phyloP scores from a whole-genome alignment of 1,284 basidiomycete genomes.

The Irpex sp. region DNA sequence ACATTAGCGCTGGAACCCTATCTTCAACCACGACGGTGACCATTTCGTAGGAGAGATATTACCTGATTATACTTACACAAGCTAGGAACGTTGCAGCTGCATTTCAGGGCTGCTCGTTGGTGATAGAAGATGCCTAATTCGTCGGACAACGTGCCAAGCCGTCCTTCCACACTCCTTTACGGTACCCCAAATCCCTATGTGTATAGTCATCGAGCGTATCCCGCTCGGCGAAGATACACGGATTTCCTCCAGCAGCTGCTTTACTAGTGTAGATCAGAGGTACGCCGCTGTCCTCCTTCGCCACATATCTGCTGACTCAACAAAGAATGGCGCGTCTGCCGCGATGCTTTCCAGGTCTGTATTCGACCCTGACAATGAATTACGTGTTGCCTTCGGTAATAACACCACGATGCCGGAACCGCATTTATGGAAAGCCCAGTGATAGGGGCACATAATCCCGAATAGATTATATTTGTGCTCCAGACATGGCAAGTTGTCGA shows the following conservation, averaged over 20 bases:
- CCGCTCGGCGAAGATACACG: neutral
- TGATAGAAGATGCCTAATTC: neutral
- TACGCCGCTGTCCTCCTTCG: neutral
- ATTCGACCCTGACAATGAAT: neutral
- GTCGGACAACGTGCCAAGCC: neutral
- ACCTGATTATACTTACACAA: neutral
- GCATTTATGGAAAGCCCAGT: neutral
- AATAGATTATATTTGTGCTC: neutral
- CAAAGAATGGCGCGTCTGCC: neutral
- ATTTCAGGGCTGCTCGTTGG: neutral
- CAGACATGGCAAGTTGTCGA: neutral
- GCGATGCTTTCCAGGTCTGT: neutral
- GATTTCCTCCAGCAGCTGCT: neutral
- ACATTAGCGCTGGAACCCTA: neutral
- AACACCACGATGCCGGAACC: neutral
- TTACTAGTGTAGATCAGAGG: neutral
- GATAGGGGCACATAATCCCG: neutral
- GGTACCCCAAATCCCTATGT: neutral
- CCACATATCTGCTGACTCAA: neutral
- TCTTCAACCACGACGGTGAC: neutral
- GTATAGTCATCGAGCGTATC: neutral
- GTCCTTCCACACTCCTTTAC: neutral
- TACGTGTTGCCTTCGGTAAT: neutral
- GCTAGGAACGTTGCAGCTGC: neutral
- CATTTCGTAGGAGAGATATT: neutral